phyloP scores from a whole-genome alignment of 164 flowering plant species.

The Annona squamosa region DNA sequence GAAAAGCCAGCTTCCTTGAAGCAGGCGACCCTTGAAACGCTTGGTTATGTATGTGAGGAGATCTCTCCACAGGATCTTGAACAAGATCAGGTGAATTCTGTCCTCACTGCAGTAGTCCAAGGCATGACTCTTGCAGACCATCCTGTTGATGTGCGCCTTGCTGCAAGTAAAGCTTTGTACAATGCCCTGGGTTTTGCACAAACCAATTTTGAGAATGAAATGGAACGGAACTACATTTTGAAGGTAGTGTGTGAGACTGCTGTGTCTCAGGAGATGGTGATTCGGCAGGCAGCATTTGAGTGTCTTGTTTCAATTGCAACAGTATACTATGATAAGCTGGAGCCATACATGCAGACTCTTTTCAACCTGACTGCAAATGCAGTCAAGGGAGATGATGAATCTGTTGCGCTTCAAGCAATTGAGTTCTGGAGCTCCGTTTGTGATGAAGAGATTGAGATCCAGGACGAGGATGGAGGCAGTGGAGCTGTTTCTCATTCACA shows the following conservation, averaged over 20 bases:
- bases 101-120: slow-evolving; percentile 83
- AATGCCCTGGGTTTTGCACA: slow-evolving; percentile 85
- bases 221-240: slow-evolving; percentile 79
- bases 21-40: slow-evolving; percentile 70
- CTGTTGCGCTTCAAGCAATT: slow-evolving; percentile 83
- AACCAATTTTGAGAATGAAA: slow-evolving; percentile 72
- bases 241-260: slow-evolving; percentile 75
- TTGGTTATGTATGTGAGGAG: slow-evolving; percentile 84
- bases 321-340: slow-evolving; percentile 61
- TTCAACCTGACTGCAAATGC: slow-evolving; percentile 72
- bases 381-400: slow-evolving; percentile 63
- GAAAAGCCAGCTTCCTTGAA: slow-evolving; percentile 41
- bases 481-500: slow-evolving; percentile 39
- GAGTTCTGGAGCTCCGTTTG: slow-evolving; percentile 90
- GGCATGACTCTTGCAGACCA: slow-evolving; percentile 66
- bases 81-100: slow-evolving; percentile 71
- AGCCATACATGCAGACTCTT: slow-evolving; percentile 66
- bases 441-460: slow-evolving; percentile 74
- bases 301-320: slow-evolving; percentile 79
- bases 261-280: slow-evolving; percentile 45
- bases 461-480: slow-evolving; percentile 36
- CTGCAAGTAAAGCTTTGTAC: slow-evolving; percentile 64
- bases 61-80: slow-evolving; percentile 55
- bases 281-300: slow-evolving; percentile 76
- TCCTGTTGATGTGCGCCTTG: slow-evolving; percentile 62